These are phyloP conservation scores for Podospora sp. DNA, from an alignment of 495 filamentous ascomycete species.

Conservation along the genomic window DNA sequence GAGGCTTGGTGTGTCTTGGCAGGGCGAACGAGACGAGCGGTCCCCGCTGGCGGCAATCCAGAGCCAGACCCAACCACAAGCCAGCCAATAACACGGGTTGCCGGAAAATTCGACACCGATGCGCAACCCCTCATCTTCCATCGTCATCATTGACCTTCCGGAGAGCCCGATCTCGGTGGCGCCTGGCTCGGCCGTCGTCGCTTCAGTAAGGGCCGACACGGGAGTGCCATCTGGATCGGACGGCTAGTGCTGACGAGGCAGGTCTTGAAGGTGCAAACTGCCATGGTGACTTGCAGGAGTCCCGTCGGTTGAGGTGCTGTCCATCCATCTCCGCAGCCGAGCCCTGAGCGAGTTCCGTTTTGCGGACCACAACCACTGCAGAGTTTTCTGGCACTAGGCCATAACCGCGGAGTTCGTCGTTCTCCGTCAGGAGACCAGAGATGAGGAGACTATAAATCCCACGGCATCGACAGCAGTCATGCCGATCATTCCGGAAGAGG, in stretches of 20 bases:
- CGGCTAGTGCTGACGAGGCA: neutral
- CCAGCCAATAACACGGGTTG: slow-evolving; percentile 4
- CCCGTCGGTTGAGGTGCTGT: neutral
- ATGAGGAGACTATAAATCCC: neutral
- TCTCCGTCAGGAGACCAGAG: neutral
- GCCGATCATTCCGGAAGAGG: neutral
- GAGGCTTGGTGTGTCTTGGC: slow-evolving; percentile 27
- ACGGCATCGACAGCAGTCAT: neutral
- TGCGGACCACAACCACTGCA: neutral
- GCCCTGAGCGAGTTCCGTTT: neutral
- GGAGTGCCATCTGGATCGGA: neutral
- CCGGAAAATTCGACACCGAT: slow-evolving; percentile 27
- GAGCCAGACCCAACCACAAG: neutral
- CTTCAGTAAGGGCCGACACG: neutral
- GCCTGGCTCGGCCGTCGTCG: slow-evolving; percentile 15
- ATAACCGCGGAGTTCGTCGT: neutral
- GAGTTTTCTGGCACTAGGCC: slow-evolving; percentile 1
- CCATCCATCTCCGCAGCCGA: neutral
- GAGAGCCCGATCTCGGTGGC: slow-evolving; percentile 32
- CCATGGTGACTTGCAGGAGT: neutral
- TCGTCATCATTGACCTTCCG: slow-evolving; percentile 17
- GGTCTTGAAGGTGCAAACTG: neutral
- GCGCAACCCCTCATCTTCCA: slow-evolving; percentile 26
- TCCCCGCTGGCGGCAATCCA: slow-evolving; percentile 24
- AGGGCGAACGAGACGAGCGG: slow-evolving; percentile 22